Evolutionary conservation across 1,284 basidiomycete genomes (phyloP).

Genomic region (Naganishia cerealis): DNA sequence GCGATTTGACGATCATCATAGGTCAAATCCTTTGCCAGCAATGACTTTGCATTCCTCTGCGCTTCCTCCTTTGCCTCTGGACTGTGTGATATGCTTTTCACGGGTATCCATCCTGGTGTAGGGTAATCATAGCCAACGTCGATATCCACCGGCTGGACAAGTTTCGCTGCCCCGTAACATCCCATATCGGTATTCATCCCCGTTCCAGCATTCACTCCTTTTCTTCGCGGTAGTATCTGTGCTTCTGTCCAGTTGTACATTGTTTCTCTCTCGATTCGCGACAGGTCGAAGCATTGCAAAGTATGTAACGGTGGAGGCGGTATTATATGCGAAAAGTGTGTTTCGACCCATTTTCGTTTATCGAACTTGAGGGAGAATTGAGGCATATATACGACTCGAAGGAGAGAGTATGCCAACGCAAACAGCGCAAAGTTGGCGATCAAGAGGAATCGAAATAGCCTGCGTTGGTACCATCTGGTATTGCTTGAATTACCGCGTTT

Average conservation of each 20-base stretch:
- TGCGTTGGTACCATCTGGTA: not conserved
- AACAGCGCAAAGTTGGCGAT: not conserved
- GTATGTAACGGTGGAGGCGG: slow-evolving; percentile 54
- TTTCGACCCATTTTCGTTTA: slow-evolving; percentile 21
- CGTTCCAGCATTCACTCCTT: slow-evolving; percentile 74
- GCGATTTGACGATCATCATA: slow-evolving; percentile 40
- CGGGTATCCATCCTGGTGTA: slow-evolving; percentile 20
- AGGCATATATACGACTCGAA: slow-evolving; percentile 14
- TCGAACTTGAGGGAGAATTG: slow-evolving; percentile 26
- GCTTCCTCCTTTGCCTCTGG: not conserved
- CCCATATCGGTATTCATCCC: slow-evolving; percentile 73
- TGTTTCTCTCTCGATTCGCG: slow-evolving; percentile 44
- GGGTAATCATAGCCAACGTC: slow-evolving; percentile 14
- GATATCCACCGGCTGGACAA: slow-evolving; percentile 56
- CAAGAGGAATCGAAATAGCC: not conserved
- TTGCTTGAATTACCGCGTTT: slow-evolving; percentile 1
- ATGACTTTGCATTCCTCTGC: not conserved
- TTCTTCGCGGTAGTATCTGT: slow-evolving; percentile 67
- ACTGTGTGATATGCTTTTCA: not conserved
- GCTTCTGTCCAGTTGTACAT: slow-evolving; percentile 57
- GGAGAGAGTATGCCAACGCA: slow-evolving; percentile 16
- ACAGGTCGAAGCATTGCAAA: slow-evolving; percentile 69
- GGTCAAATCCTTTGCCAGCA: not conserved
- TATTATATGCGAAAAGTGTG: slow-evolving; percentile 16
- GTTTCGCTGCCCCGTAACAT: slow-evolving; percentile 83